Base-by-base conservation (phyloP, 495 filamentous ascomycete genomes). In the Aspergillus egyptiacus region DNA sequence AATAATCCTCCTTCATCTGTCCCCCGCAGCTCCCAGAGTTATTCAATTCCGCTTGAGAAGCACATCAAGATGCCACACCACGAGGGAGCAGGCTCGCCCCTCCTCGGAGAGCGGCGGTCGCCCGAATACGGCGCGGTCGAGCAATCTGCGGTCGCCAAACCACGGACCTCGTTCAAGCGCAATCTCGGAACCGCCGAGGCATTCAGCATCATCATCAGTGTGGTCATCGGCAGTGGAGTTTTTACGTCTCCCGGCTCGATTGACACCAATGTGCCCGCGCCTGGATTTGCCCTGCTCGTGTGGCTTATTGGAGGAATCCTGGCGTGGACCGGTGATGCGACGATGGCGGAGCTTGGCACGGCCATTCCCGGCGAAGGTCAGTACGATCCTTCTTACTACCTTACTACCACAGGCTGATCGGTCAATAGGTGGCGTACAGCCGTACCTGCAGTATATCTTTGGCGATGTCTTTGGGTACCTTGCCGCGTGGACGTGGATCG, bases 401-500 rank as follows among this genome's bases (percentile, higher is more conserved):
- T 37, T 1, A 18, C n/a, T 22, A 30, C 15, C 9, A 18, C 7
- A 19, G 6, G 20, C 39, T 18, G 38, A 28, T 0, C 4, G 8
- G 4, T 5, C 9, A 13, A n/a, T 13, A 58, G 55, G 56, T 2
- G 56, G 56, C 15, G 51, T 58, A 1, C 56, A 58, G 28, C 56
- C 56, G 0, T 58, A 54, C 38, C 51, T 58, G 1, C 56, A 52
- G 23, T 58, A 58, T 31, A 52, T 55, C 23, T 58, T 58, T 30
- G 56, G 56, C 19, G 56, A 58, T 34, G 32, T 55, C 8, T 55
- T 54, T 17, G 56, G 56, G 9, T 58, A 54, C 19, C 48, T 58
- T 10, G 48, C 56, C 0, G 56, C 56, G 8, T 58, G 56, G 56
- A 58, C 56, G 0, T 58, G 56, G 56, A 58, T 58, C 24, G 46